Conservation (phyloP, 495 filamentous ascomycete species). For the Xylaria acuta region DNA sequence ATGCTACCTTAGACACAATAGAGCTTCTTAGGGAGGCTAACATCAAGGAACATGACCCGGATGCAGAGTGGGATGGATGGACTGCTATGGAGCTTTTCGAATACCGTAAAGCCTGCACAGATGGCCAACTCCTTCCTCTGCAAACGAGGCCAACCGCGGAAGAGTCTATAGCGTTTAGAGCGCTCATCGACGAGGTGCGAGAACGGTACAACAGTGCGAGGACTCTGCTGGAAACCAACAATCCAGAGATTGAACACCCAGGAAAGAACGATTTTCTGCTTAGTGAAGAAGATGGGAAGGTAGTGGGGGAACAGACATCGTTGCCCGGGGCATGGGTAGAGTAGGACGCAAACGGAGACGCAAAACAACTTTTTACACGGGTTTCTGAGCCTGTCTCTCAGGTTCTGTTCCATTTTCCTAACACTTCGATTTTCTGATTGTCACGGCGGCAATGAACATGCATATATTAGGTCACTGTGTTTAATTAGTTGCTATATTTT, state of each 20-base stretch:
- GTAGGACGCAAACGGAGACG: neutral
- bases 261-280: neutral
- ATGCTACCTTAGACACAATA: neutral
- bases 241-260: neutral
- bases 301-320: neutral
- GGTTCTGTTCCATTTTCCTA: neutral
- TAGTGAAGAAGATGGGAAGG: neutral
- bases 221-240: neutral
- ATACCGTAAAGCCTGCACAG: neutral
- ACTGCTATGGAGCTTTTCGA: conserved; percentile 1
- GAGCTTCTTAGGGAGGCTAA: neutral
- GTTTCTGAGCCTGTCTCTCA: neutral
- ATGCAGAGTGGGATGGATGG: neutral
- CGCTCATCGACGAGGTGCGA: neutral
- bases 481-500: neutral
- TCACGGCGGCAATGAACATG: neutral
- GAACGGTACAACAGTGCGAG: neutral
- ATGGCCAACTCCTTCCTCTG: neutral
- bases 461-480: neutral
- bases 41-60: neutral
- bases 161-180: neutral
- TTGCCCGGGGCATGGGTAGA: conserved; percentile 2
- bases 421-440: neutral
- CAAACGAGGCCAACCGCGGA: neutral
- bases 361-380: neutral